Base-by-base conservation (phyloP, 2,329 filamentous ascomycete genomes). In the Diaporthe sp. region DNA sequence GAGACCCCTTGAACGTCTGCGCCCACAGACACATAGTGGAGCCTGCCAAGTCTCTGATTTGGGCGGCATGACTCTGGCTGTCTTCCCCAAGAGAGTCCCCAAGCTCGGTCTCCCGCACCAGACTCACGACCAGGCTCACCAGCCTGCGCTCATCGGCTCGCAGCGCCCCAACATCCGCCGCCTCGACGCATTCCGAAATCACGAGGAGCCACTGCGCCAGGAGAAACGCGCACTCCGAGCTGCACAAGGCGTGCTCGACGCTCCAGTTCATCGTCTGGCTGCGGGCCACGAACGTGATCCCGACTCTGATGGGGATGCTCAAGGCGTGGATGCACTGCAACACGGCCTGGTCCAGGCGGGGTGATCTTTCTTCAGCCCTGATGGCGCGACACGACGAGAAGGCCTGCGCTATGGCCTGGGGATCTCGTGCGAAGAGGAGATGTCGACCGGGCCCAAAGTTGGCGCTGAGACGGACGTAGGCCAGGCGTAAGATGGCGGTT, bases 181-280 rank as follows among this genome's bases (percentile, higher is more conserved):
- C 58, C 58, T 12, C 58, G 58, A 61, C 38, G 8, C 58, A 61
- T 0, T 35, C 28, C 10, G 75, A 73, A 19, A 78, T 57, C 3
- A 77, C 50, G 30, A 76, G 78, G 2, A 85, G 80, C 86, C 86
- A 88, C 73, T 86, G 84, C 60, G 81, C 84, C 1, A 87, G 79
- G 6, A 87, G 75, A 1, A 87, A 78, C 0, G 88, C 87, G 72
- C 88, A 89, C 77, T 89, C 87, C 22, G 89, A 79, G 74, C 86
- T 88, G 80, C 87, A 89, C 8, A 90, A 81, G 1, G 87, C 87
- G 77, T 90, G 88, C 77, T 89, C 87, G 38, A 89, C 87, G 50
- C 86, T 87, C 88, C 88, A 90, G 78, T 88, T 87, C 72, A 88
- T 86, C 1, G 87, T 88, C 78, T 89, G 87, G 2, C 86, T 88